A percentile compares a stretch with the other conserved stretches of the same genome.
Evolutionary conservation across 2,329 filamentous ascomycete species (phyloP).

Genomic region (Sarocladium brachiariae): DNA sequence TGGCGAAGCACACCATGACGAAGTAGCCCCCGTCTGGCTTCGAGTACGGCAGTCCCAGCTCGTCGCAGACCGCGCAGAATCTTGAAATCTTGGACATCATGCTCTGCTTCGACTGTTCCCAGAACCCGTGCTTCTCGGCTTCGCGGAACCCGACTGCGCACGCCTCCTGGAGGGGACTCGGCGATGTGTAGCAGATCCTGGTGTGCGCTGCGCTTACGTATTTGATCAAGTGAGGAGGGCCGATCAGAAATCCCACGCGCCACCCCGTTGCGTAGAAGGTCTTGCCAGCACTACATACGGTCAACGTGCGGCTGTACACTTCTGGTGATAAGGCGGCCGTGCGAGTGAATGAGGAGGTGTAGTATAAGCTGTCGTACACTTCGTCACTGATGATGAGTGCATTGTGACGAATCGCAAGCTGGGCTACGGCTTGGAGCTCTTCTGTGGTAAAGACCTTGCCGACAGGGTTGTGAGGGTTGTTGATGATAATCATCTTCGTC

Average conservation of each 20-base stretch:
- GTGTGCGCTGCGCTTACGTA: slow-evolving; percentile 82
- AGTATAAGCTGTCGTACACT: slow-evolving; percentile 92
- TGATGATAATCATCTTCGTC: slow-evolving; percentile 94
- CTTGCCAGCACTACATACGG: slow-evolving; percentile 93
- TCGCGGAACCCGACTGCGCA: slow-evolving; percentile 82
- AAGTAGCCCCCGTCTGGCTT: slow-evolving; percentile 91
- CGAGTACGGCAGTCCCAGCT: slow-evolving; percentile 66
- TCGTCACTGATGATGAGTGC: slow-evolving; percentile 90
- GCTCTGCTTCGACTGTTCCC: slow-evolving; percentile 67
- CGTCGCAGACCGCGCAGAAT: slow-evolving; percentile 69
- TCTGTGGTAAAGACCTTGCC: slow-evolving; percentile 87
- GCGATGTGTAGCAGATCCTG: slow-evolving; percentile 80
- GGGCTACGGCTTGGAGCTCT: slow-evolving; percentile 77
- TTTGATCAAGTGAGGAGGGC: slow-evolving; percentile 73
- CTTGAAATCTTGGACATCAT: slow-evolving; percentile 77
- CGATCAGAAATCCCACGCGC: slow-evolving; percentile 83
- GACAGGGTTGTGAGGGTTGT: slow-evolving; percentile 85
- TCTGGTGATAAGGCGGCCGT: slow-evolving; percentile 87
- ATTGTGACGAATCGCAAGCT: slow-evolving; percentile 84
- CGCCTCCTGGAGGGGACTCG: slow-evolving; percentile 81
- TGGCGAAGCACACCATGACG: slow-evolving; percentile 77
- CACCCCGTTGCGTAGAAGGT: slow-evolving; percentile 98
- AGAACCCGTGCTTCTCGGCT: slow-evolving; percentile 72
- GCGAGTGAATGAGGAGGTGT: slow-evolving; percentile 79
- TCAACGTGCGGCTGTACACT: slow-evolving; percentile 79